Conservation (phyloP, 805 yeast genomes). For the Ogataea thermomethanolica region DNA sequence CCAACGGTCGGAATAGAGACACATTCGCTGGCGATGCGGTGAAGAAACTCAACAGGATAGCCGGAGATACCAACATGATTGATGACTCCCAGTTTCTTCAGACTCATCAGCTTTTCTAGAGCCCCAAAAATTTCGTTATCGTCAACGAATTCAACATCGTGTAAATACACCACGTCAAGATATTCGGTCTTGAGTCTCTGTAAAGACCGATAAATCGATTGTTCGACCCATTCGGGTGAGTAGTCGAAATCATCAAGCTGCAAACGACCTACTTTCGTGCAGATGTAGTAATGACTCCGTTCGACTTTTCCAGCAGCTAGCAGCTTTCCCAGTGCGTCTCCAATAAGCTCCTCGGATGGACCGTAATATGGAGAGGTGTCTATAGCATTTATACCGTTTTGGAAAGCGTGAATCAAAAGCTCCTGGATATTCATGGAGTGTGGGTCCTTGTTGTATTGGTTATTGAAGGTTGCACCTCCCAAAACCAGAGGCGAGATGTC, state of each 20-base stretch:
- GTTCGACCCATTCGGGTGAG: slow-evolving; percentile 53
- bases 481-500: slow-evolving; percentile 58
- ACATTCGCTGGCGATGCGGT: slow-evolving; percentile 44
- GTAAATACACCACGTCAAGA: slow-evolving; percentile 79
- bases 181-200: slow-evolving; percentile 62
- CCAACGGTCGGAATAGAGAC: slow-evolving; percentile 44
- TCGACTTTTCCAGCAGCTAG: slow-evolving; percentile 34
- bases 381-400: slow-evolving; percentile 66
- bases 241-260: slow-evolving; percentile 71
- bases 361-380: slow-evolving; percentile 96
- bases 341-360: slow-evolving; percentile 73
- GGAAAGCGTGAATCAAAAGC: slow-evolving; percentile 58
- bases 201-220: slow-evolving; percentile 64
- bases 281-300: slow-evolving; percentile 64
- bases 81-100: slow-evolving; percentile 64
- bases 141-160: slow-evolving; percentile 81
- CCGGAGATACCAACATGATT: slow-evolving; percentile 78
- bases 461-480: slow-evolving; percentile 88
- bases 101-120: slow-evolving; percentile 49
- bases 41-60: slow-evolving; percentile 73
- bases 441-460: slow-evolving; percentile 74
- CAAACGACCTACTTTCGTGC: slow-evolving; percentile 85
- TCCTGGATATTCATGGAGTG: slow-evolving; percentile 51
- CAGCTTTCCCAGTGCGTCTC: slow-evolving; percentile 51
- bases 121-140: slow-evolving; percentile 58